Percentiles rank a stretch among this genome's conserved stretches.
Conservation (phyloP, 352 stramenopile genomes). For the Pythium scleroteichum region DNA sequence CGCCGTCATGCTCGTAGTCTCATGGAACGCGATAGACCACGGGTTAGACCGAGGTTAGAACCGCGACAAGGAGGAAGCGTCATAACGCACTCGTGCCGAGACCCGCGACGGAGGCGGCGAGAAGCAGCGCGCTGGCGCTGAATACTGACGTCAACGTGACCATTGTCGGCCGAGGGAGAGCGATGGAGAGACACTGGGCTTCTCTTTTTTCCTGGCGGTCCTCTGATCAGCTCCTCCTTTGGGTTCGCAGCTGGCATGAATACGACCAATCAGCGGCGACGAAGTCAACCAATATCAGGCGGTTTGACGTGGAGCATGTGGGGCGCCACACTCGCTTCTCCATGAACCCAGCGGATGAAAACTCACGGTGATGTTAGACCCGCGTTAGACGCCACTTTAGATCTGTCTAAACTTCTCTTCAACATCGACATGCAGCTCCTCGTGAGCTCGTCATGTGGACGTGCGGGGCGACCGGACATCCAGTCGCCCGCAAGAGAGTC, state of each 20-base stretch:
- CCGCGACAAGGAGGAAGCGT: neutral
- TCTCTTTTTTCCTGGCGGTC: neutral
- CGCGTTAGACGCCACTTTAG: neutral
- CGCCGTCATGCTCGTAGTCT: slow-evolving; percentile 33
- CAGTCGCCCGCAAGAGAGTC: neutral
- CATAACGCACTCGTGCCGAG: slow-evolving; percentile 24
- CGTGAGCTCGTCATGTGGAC: too few species aligned
- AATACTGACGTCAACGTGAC: neutral
- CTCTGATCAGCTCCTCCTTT: neutral
- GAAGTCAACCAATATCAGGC: too few species aligned
- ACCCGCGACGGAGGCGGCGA: neutral
- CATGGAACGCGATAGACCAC: neutral
- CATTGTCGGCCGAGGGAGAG: neutral
- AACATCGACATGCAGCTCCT: too few species aligned
- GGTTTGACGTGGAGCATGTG: too few species aligned
- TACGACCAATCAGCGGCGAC: neutral
- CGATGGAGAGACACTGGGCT: neutral
- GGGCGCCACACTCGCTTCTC: too few species aligned
- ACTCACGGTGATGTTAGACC: neutral
- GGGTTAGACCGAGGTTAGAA: neutral
- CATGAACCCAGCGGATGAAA: too few species aligned
- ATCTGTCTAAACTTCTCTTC: too few species aligned
- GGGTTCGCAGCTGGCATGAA: neutral
- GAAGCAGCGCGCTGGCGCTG: slow-evolving; percentile 3
- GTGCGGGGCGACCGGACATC: too few species aligned